Conservation (phyloP, 2,329 filamentous ascomycete genomes). For the Aspergillus ruber region DNA sequence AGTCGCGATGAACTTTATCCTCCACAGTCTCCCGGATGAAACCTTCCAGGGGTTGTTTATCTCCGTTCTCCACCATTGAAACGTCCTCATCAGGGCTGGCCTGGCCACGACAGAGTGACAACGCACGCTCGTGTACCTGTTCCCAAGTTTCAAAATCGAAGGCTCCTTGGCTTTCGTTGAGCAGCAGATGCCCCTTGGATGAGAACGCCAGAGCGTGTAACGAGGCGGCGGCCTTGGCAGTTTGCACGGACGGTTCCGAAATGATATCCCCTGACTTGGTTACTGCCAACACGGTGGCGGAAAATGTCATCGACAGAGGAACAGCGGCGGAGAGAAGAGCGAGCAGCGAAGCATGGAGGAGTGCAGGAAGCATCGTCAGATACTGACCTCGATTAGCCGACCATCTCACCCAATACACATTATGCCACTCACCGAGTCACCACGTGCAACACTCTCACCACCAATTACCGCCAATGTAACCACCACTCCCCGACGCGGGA, state of each 20-base stretch:
- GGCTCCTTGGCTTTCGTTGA: conserved; percentile 73
- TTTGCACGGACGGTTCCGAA: conserved; percentile 56
- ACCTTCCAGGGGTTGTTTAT: conserved; percentile 44
- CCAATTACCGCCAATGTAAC: conserved; percentile 37
- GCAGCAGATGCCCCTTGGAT: conserved; percentile 63
- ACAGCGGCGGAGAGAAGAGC: conserved; percentile 76
- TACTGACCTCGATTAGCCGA: conserved; percentile 48
- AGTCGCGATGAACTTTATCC: conserved; percentile 44
- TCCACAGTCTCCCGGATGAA: conserved; percentile 60
- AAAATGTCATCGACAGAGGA: conserved; percentile 67
- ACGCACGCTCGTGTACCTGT: conserved; percentile 58
- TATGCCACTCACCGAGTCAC: conserved; percentile 28
- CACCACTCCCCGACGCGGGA: conserved; percentile 38
- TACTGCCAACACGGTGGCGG: conserved; percentile 59
- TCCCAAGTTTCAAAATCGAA: conserved; percentile 76
- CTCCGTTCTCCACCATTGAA: conserved; percentile 36
- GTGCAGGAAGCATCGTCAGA: conserved; percentile 69
- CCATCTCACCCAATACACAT: neutral
- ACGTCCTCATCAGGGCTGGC: conserved; percentile 39
- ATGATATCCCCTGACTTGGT: conserved; percentile 40
- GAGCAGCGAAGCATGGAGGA: conserved; percentile 72
- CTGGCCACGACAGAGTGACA: conserved; percentile 56
- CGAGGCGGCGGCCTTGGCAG: conserved; percentile 59
- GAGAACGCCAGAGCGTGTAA: conserved; percentile 80
- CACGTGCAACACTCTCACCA: conserved; percentile 28